phyloP scores from a whole-genome alignment of 2,329 filamentous ascomycete species.

The Fusarium floridanum region DNA sequence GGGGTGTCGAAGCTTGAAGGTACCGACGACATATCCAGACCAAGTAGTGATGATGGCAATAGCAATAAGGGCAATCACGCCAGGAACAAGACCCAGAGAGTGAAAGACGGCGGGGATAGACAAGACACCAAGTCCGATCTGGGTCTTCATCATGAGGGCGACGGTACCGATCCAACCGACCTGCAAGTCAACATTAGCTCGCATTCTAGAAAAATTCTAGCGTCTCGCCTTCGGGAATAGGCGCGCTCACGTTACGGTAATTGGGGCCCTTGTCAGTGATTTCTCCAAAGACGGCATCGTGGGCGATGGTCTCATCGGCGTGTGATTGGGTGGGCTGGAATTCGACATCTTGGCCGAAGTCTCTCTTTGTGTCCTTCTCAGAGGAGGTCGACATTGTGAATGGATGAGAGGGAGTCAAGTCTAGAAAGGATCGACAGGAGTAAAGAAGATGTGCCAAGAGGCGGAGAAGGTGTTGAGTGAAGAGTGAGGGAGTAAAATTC shows the following conservation, averaged over 20 bases:
- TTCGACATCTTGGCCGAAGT: background rate
- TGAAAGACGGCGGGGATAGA: constrained; percentile 30
- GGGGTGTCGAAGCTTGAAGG: constrained; percentile 64
- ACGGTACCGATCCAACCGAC: constrained; percentile 58
- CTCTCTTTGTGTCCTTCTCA: background rate
- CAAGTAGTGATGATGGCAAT: constrained; percentile 49
- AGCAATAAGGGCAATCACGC: background rate
- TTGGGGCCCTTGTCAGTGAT: constrained; percentile 4
- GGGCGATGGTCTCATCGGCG: background rate
- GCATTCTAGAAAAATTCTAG: background rate
- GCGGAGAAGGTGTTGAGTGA: background rate
- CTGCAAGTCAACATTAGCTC: constrained; percentile 14
- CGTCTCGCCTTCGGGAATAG: background rate
- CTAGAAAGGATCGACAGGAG: background rate
- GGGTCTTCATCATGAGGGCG: constrained; percentile 60
- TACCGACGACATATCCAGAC: constrained; percentile 61
- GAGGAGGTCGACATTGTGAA: background rate
- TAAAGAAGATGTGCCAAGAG: background rate
- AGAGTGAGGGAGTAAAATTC: background rate
- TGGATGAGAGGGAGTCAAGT: background rate
- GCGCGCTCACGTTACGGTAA: constrained; percentile 21
- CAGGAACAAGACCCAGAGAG: background rate
- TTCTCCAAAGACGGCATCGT: constrained; percentile 6
- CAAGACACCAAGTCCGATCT: constrained; percentile 60
- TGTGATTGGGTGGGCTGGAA: background rate